Conservation (phyloP, 2,329 filamentous ascomycete species). For the Epichloe amarillans region DNA sequence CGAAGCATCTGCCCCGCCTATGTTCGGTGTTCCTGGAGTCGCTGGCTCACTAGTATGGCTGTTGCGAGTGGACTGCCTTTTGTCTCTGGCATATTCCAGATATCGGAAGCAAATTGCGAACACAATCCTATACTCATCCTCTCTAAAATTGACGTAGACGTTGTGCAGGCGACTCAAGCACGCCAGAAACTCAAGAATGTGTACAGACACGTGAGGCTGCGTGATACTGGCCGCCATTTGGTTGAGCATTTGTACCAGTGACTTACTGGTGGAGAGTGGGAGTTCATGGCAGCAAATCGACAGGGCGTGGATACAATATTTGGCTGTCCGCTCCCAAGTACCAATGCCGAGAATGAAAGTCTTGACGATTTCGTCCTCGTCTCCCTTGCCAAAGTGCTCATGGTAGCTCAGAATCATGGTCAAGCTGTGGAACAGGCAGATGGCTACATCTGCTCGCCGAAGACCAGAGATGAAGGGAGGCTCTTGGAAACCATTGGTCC, state of each 20-base stretch:
- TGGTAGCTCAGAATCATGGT: constrained; percentile 88
- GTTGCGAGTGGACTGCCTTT: constrained; percentile 33
- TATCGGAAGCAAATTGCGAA: constrained; percentile 95
- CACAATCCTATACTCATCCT: constrained; percentile 85
- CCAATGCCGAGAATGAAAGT: constrained; percentile 78
- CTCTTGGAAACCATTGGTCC: constrained; percentile 63
- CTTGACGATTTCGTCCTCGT: constrained; percentile 80
- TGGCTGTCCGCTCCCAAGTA: constrained; percentile 74
- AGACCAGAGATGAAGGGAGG: constrained; percentile 68
- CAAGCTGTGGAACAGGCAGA: constrained; percentile 76
- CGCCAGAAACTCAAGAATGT: constrained; percentile 92
- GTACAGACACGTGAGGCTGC: constrained; percentile 78
- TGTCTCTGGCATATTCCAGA: constrained; percentile 73
- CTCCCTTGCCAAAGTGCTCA: constrained; percentile 65
- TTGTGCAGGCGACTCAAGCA: constrained; percentile 73
- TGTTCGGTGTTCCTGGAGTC: constrained; percentile 12
- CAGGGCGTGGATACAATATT: constrained; percentile 86
- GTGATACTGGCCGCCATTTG: constrained; percentile 96
- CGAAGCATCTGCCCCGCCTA: constrained; percentile 13
- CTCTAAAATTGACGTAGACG: constrained; percentile 75
- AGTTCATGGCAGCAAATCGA: constrained; percentile 93
- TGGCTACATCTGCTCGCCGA: constrained; percentile 75
- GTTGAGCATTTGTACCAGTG: constrained; percentile 71
- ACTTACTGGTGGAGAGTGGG: constrained; percentile 74
- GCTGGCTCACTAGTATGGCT: constrained; percentile 31